A percentile compares a stretch with the other conserved stretches of the same genome.
Conservation (phyloP, 768 basidiomycete genomes). For the Mycena latifolia region DNA sequence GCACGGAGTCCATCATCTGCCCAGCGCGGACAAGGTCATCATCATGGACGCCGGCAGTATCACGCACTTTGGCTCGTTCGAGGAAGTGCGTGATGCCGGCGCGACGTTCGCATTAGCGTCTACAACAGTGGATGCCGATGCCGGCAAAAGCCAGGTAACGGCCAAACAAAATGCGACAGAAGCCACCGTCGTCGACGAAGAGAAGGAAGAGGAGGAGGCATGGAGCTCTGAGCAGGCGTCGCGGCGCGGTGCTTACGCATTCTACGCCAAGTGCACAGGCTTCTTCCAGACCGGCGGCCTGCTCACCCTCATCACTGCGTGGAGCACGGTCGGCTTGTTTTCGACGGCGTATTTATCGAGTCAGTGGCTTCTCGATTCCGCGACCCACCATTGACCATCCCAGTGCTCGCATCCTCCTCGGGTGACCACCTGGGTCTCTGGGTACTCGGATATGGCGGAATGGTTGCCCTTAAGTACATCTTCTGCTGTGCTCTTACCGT, state of each 20-base stretch:
- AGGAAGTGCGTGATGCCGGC: slow-evolving; percentile 16
- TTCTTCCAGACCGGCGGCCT: background rate
- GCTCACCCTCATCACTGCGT: slow-evolving; percentile 13
- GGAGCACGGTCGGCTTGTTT: slow-evolving; percentile 15
- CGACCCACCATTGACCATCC: background rate
- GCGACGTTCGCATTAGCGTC: slow-evolving; percentile 11
- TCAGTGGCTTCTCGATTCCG: background rate
- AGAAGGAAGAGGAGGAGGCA: slow-evolving; percentile 12
- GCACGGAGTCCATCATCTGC: slow-evolving; percentile 29
- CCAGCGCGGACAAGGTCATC: slow-evolving; percentile 29
- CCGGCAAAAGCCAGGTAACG: background rate
- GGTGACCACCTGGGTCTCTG: slow-evolving; percentile 27
- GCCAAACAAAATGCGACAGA: background rate
- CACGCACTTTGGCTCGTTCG: slow-evolving; percentile 29
- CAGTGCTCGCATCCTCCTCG: slow-evolving; percentile 23
- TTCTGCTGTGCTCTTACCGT: background rate
- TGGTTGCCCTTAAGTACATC: slow-evolving; percentile 15
- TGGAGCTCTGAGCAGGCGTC: slow-evolving; percentile 11
- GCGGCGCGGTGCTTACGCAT: background rate
- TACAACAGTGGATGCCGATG: background rate
- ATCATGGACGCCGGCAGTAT: slow-evolving; percentile 15
- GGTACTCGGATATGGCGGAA: slow-evolving; percentile 24
- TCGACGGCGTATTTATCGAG: slow-evolving; percentile 22
- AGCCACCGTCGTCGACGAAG: slow-evolving; percentile 9
- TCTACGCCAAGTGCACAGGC: slow-evolving; percentile 13